A percentile compares a stretch with the other conserved stretches of the same genome.
These are phyloP conservation scores for Olyra latifolia DNA, from an alignment of 176 grass and related monocot species.

Conservation along the genomic window DNA sequence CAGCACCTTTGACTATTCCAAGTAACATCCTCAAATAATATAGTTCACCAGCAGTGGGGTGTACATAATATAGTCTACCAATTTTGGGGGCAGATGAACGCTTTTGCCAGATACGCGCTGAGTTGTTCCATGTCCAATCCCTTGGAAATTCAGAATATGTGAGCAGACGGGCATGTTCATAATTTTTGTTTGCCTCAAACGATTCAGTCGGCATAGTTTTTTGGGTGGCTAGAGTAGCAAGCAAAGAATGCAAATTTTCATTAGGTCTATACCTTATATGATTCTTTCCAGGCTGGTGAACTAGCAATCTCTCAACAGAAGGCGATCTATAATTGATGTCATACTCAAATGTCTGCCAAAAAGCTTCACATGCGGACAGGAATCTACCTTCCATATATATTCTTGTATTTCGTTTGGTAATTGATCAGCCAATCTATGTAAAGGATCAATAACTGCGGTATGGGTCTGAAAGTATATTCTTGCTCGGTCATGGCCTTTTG, in stretches of 20 bases:
- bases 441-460: no score
- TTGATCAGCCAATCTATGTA: no score
- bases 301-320: not conserved
- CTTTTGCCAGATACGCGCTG: no score
- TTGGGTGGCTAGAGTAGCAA: not conserved
- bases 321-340: not conserved
- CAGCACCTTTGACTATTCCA: not conserved
- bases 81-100: not conserved
- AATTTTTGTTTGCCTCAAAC: not conserved
- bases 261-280: not conserved
- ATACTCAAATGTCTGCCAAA: not conserved
- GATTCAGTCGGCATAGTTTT: not conserved
- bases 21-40: not conserved
- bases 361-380: not conserved
- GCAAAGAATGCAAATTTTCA: not conserved
- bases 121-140: not conserved
- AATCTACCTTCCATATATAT: not conserved
- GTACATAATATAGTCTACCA: not conserved
- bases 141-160: not conserved
- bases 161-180: accelerated
- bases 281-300: not conserved
- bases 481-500: no score
- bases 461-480: no score
- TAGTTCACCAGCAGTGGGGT: not conserved
- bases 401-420: not conserved